Evolutionary conservation across 2,329 filamentous ascomycete species (phyloP).

Genomic region (Paecilomyces sp.): DNA sequence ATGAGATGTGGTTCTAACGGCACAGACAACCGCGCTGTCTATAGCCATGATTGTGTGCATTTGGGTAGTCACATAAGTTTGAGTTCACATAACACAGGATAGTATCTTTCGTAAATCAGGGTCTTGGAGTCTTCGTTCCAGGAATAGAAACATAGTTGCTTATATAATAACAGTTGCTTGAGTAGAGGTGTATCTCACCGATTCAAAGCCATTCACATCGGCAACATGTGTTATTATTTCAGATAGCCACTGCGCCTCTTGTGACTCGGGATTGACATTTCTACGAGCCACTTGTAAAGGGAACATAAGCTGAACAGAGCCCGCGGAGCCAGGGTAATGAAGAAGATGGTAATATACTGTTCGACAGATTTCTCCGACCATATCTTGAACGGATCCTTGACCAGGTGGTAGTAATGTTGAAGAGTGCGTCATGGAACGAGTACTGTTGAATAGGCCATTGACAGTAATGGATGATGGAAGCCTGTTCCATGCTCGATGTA

Average conservation of each 20-base stretch:
- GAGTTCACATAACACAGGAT: too few species aligned
- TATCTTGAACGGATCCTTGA: background rate
- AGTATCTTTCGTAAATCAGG: too few species aligned
- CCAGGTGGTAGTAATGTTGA: background rate
- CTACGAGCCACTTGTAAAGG: background rate
- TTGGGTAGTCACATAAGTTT: too few species aligned
- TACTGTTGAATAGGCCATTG: background rate
- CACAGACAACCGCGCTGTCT: too few species aligned
- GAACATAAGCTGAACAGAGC: background rate
- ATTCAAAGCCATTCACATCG: background rate
- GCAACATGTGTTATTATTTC: background rate
- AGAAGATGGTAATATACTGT: background rate
- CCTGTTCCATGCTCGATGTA: background rate
- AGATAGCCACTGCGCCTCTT: background rate
- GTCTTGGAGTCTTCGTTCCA: too few species aligned
- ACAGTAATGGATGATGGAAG: background rate
- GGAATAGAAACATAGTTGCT: background rate
- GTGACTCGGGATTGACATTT: background rate
- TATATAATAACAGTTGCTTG: background rate
- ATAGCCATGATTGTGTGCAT: too few species aligned
- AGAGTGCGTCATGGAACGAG: background rate
- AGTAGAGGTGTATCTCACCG: background rate
- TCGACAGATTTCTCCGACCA: background rate
- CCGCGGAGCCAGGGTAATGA: background rate
- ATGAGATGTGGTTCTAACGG: too few species aligned